These are phyloP conservation scores for Ogataea glucozyma DNA, from an alignment of 805 yeast species.

Conservation along the genomic window DNA sequence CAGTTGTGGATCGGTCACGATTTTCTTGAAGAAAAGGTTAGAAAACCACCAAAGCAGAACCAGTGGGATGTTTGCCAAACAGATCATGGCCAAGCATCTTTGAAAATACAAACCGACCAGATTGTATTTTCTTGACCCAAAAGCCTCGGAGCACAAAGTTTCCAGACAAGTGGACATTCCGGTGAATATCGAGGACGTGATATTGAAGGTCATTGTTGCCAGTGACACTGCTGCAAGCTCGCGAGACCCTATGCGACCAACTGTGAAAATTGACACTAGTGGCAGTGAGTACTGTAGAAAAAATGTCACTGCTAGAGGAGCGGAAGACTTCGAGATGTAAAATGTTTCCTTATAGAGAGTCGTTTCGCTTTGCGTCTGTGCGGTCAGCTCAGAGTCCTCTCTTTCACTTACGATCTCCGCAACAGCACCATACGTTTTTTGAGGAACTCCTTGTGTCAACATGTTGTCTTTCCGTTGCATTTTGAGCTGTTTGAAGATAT, in stretches of 20 bases:
- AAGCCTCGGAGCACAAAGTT: slow-evolving; percentile 70
- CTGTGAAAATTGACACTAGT: slow-evolving; percentile 67
- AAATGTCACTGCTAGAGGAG: slow-evolving; percentile 61
- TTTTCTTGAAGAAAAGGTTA: slow-evolving; percentile 35
- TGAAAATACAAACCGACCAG: slow-evolving; percentile 44
- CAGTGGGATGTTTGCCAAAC: slow-evolving; percentile 50
- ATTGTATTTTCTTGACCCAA: slow-evolving; percentile 43
- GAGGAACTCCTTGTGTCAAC: too few species aligned
- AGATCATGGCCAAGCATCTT: slow-evolving; percentile 54
- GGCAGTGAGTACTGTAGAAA: slow-evolving; percentile 64
- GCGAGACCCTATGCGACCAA: slow-evolving; percentile 63
- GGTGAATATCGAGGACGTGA: slow-evolving; percentile 66
- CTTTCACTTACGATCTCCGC: too few species aligned
- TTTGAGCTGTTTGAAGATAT: too few species aligned
- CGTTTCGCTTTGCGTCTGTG: neutral
- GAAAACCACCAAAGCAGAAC: slow-evolving; percentile 58
- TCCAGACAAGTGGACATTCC: slow-evolving; percentile 71
- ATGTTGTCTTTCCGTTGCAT: too few species aligned
- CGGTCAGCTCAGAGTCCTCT: too few species aligned
- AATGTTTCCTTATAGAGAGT: neutral
- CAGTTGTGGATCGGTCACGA: slow-evolving; percentile 52
- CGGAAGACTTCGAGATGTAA: slow-evolving; percentile 34
- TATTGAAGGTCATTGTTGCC: slow-evolving; percentile 71
- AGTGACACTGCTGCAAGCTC: slow-evolving; percentile 70
- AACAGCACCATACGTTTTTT: too few species aligned